Evolutionary conservation across 768 basidiomycete genomes (phyloP).

Genomic region (Ramaria sp.): DNA sequence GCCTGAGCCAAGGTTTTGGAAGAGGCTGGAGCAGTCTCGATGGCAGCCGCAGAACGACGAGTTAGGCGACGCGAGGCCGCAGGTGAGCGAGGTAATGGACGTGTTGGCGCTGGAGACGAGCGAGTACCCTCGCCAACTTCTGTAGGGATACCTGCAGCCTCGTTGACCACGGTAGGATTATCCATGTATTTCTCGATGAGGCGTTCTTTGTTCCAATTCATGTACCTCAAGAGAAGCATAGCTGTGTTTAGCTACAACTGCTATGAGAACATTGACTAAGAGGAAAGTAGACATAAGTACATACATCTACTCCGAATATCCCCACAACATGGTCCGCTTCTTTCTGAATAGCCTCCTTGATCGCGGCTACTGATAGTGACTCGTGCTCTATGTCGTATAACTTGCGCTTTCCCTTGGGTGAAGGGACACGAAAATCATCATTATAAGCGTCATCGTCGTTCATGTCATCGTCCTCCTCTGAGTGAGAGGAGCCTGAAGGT

Average conservation of each 20-base stretch:
- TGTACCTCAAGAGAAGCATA: constrained; percentile 66
- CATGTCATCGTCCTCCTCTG: constrained; percentile 54
- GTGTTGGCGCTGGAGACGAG: constrained; percentile 28
- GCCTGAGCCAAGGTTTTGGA: constrained; percentile 11
- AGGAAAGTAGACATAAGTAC: constrained; percentile 23
- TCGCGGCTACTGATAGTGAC: constrained; percentile 55
- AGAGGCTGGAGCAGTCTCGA: constrained; percentile 4
- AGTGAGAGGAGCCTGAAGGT: constrained; percentile 21
- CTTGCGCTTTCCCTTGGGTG: constrained; percentile 46
- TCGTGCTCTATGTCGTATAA: constrained; percentile 82
- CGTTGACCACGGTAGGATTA: constrained; percentile 58
- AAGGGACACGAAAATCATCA: constrained; percentile 48
- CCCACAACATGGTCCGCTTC: constrained; percentile 83
- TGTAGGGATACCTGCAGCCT: constrained; percentile 55
- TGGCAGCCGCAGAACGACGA: constrained; percentile 16
- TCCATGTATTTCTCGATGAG: constrained; percentile 98
- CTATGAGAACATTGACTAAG: constrained; percentile 1
- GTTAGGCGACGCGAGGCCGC: constrained; percentile 16
- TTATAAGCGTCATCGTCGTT: constrained; percentile 34
- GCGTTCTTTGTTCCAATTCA: constrained; percentile 93
- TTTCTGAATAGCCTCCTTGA: constrained; percentile 66
- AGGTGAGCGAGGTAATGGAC: constrained; percentile 21
- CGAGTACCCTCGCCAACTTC: constrained; percentile 6
- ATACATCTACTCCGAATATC: constrained; percentile 82
- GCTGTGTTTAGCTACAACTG: constrained; percentile 50